These are phyloP conservation scores for Tricholoma sp. DNA, from an alignment of 768 basidiomycete species.

Conservation along the genomic window DNA sequence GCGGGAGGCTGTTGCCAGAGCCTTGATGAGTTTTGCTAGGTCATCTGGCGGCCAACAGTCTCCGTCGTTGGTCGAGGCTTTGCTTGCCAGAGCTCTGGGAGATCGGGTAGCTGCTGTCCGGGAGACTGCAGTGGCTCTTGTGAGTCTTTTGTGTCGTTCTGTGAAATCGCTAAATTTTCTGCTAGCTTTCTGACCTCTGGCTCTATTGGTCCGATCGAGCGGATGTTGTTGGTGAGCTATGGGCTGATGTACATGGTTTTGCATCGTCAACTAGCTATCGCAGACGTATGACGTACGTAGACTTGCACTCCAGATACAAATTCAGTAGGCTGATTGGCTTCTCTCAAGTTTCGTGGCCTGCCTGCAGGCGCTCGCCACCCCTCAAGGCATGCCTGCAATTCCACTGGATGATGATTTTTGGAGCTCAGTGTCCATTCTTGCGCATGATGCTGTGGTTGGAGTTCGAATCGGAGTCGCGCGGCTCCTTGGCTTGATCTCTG, in stretches of 20 bases:
- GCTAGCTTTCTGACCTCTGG: slow-evolving; percentile 48
- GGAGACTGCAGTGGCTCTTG: slow-evolving; percentile 62
- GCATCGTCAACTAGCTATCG: slow-evolving; percentile 47
- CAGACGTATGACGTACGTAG: slow-evolving; percentile 67
- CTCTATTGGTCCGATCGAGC: slow-evolving; percentile 30
- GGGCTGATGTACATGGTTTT: slow-evolving; percentile 36
- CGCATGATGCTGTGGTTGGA: slow-evolving; percentile 68
- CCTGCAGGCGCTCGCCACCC: slow-evolving; percentile 53
- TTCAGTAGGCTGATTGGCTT: slow-evolving; percentile 9
- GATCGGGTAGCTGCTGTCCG: slow-evolving; percentile 85
- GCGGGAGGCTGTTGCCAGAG: slow-evolving; percentile 61
- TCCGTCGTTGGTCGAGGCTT: slow-evolving; percentile 41
- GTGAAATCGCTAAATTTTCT: background rate
- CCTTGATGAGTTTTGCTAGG: slow-evolving; percentile 43
- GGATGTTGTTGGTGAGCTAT: slow-evolving; percentile 31
- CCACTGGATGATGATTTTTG: slow-evolving; percentile 47
- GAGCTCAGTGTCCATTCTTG: slow-evolving; percentile 48
- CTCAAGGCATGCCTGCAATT: slow-evolving; percentile 29
- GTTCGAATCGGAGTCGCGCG: slow-evolving; percentile 87
- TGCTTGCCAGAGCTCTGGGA: slow-evolving; percentile 60
- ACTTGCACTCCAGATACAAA: slow-evolving; percentile 2
- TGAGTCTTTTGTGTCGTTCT: slow-evolving; percentile 32
- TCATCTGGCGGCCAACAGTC: slow-evolving; percentile 34
- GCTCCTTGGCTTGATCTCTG: slow-evolving; percentile 49
- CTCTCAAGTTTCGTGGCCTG: slow-evolving; percentile 66